These are phyloP conservation scores for Infundibulicybe gibba DNA, from an alignment of 768 basidiomycete species.

Conservation along the genomic window DNA sequence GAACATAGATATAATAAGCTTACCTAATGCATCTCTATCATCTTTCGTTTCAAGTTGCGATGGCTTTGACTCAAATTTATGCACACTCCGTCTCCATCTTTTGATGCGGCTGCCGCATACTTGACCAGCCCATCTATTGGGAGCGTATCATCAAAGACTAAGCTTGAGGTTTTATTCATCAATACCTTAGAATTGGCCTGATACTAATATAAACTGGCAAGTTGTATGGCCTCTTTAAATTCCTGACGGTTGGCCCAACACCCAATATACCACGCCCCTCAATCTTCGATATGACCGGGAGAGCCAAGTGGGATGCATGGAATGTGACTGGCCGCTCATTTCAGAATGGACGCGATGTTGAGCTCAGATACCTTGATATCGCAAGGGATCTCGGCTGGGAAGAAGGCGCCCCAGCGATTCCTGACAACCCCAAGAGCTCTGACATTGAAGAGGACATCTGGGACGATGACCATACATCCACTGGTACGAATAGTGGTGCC, in stretches of 20 bases:
- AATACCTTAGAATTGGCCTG: constrained; percentile 6
- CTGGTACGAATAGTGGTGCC: constrained; percentile 22
- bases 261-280: constrained; percentile 64
- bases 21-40: constrained; percentile 15
- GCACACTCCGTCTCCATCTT: constrained; percentile 29
- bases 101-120: constrained; percentile 61
- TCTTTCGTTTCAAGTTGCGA: no score
- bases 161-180: constrained; percentile 65
- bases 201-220: no score
- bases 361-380: constrained; percentile 64
- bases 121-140: constrained; percentile 54
- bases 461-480: constrained; percentile 37
- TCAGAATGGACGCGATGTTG: constrained; percentile 40
- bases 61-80: constrained; percentile 9
- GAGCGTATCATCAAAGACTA: constrained; percentile 55
- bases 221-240: constrained; percentile 88
- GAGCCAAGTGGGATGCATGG: constrained; percentile 92
- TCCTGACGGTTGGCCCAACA: constrained; percentile 50
- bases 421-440: constrained; percentile 4
- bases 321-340: constrained; percentile 45
- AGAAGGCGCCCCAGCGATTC: constrained; percentile 14
- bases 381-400: constrained; percentile 71
- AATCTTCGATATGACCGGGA: constrained; percentile 73
- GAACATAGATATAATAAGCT: constrained; percentile 4
- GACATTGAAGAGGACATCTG: constrained; percentile 27